Evolutionary conservation across 2,329 filamentous ascomycete genomes (phyloP), one percentile per base, ranked within the genome.

Genomic region (Fusarium sp.): DNA sequence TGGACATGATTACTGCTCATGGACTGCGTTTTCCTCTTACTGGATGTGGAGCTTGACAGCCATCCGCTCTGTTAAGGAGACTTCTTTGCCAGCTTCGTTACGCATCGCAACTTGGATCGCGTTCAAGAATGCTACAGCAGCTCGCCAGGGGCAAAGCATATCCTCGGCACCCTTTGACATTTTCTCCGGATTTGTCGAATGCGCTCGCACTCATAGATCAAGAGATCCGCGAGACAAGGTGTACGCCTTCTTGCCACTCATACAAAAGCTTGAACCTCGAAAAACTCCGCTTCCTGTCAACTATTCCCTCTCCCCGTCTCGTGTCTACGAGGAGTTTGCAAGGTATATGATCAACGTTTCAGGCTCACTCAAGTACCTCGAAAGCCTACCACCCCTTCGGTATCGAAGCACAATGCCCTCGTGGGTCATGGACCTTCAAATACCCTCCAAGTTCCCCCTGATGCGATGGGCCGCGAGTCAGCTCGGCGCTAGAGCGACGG

Each of bases 31-130:
- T 20, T 65, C 70, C 6, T 72, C 70, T 4, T 72, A 72, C 14
- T 72, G 70, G 70, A 68, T 72, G 50, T 72, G 70, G 70, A 72
- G 67, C 15, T 43, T 72, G n/a, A 43, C 63, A 27, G 64, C 67
- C 3, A 70, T 70, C 10, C 64, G 62, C 12, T 72, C 67, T 4
- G 40, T 72, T 4, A 52, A 65, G n/a, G 60, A 30, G 25, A 45
- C 30, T 7, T 68, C 67, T 12, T 37, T 65, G 4, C 67, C 70
- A 17, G 70, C 63, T 1, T 72, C 69, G 0, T 57, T 72, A 7
- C 67, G 69, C 17, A 70, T 72, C 40, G 60, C 69, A 4, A 70
- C 58, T 5, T 70, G 67, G 69, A 52, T 72, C 8, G 69, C 69
- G 1, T 72, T 70, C 32, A 72, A 70, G 65, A 72, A 72, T 6